A percentile compares a stretch with the other conserved stretches of the same genome.
phyloP scores from a whole-genome alignment of 306 rosid genomes.

The Vigna trinervia region DNA sequence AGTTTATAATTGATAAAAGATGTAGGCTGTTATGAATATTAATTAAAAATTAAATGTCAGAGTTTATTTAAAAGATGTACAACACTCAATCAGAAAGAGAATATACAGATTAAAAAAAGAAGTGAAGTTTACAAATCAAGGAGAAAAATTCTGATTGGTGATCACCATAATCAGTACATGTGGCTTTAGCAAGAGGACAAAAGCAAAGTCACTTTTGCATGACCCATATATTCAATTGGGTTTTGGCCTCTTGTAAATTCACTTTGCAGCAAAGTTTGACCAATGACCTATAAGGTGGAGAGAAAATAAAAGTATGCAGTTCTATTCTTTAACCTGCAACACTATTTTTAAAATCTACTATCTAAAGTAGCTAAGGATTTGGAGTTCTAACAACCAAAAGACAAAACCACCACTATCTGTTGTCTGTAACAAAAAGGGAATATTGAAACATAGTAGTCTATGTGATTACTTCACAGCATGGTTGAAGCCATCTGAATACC shows the following conservation, averaged over 20 bases:
- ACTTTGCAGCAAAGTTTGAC: conserved; percentile 62
- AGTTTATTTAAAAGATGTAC: too few species aligned
- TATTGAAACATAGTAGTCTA: conserved; percentile 36
- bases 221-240: conserved; percentile 45
- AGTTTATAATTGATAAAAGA: too few species aligned
- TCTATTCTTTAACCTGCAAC: conserved; percentile 8
- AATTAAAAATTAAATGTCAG: too few species aligned
- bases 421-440: conserved; percentile 43
- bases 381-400: conserved; percentile 47
- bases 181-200: conserved; percentile 39
- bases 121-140: neutral
- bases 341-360: neutral
- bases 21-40: too few species aligned
- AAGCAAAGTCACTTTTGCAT: conserved; percentile 50
- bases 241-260: conserved; percentile 32
- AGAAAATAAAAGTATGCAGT: neutral
- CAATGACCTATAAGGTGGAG: neutral
- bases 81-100: neutral
- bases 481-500: neutral
- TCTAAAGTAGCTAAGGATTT: neutral
- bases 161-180: neutral
- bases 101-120: neutral
- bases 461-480: neutral
- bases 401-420: conserved; percentile 33
- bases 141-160: neutral